Conservation (phyloP, 805 yeast genomes). For the Saccharomycopsis babjevae region DNA sequence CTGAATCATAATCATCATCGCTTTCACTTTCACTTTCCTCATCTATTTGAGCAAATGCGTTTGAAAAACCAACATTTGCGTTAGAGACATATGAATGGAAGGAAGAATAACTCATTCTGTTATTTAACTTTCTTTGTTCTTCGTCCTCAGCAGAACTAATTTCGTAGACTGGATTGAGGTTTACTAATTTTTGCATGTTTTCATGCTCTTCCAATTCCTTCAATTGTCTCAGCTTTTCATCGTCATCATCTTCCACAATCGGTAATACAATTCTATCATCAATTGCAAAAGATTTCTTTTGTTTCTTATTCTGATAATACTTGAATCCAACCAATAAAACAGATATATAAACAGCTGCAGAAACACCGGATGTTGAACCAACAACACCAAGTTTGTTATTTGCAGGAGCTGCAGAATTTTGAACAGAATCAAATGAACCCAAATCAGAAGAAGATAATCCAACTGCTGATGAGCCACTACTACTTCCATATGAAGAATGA, state of each 20-base stretch:
- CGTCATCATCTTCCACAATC: constrained; percentile 15
- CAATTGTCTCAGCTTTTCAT: background rate
- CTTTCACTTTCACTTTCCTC: constrained; percentile 4
- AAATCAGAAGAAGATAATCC: constrained; percentile 18
- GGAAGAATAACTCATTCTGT: constrained; percentile 17
- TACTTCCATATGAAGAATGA: constrained; percentile 12
- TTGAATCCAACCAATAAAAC: constrained; percentile 24
- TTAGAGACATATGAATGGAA: constrained; percentile 14
- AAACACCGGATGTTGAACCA: constrained; percentile 20
- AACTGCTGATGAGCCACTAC: constrained; percentile 14
- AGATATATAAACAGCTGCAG: constrained; percentile 18
- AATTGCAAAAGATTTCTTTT: constrained; percentile 13
- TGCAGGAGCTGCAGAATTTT: constrained; percentile 24
- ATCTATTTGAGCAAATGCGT: background rate
- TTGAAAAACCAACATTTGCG: background rate
- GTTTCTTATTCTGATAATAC: constrained; percentile 22
- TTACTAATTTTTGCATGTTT: constrained; percentile 8
- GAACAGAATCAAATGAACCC: constrained; percentile 19
- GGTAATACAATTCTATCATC: constrained; percentile 17
- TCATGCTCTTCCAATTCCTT: constrained; percentile 1
- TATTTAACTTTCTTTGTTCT: constrained; percentile 13
- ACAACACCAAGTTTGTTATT: constrained; percentile 35
- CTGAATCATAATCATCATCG: constrained; percentile 6
- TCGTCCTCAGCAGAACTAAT: background rate
- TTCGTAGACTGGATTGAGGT: constrained; percentile 14